Base-by-base conservation (phyloP, 148 eudicot genomes). In the Cornus kousa region DNA sequence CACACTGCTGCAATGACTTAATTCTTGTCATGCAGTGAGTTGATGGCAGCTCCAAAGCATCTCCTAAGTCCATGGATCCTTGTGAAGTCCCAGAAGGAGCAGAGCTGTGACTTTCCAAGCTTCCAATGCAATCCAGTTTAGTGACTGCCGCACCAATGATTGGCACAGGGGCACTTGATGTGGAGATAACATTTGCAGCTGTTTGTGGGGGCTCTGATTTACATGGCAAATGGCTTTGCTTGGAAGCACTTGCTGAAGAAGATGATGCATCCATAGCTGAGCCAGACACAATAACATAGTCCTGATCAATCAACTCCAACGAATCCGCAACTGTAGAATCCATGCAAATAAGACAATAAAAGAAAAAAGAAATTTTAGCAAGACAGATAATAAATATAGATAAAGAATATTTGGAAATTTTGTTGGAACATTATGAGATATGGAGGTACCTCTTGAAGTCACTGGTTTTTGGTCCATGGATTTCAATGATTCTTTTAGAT, bases 201-300 rank as follows among this genome's bases (percentile, higher is more conserved):
- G 82, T 78, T 71, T 80, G 86, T 71, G 77, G 85, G 40, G 85
- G 82, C 50, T 69, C 87, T 37, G 82, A 70, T 79, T 85, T 91
- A 74, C 80, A 80, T n/a, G 88, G 88, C 70, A 85, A 80, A 67
- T 78, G 78, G 60, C 85, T 83, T 78, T 83, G 86, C 77, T 85
- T 90, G 76, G 92, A 86, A 84, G 82, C 83, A 82, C 82, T 77
- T 67, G 82, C 87, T 16, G 89, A 88, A 74, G 95, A 85, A 71
- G 90, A 88, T 67, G 90, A 84, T 73, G 70, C 71, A 72, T 91
- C 97, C 81, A 81, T 68, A 67, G 85, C 81, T 57, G 96, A 88
- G 57, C 91, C 94, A 82, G 97, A 85, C 60, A 95, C 98, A 68
- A 95, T 85, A 74, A 95, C 98, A 88, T 95, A 95, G 65, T 94